phyloP scores from a whole-genome alignment of 2,329 filamentous ascomycete genomes.

The Macrophomina tecta region DNA sequence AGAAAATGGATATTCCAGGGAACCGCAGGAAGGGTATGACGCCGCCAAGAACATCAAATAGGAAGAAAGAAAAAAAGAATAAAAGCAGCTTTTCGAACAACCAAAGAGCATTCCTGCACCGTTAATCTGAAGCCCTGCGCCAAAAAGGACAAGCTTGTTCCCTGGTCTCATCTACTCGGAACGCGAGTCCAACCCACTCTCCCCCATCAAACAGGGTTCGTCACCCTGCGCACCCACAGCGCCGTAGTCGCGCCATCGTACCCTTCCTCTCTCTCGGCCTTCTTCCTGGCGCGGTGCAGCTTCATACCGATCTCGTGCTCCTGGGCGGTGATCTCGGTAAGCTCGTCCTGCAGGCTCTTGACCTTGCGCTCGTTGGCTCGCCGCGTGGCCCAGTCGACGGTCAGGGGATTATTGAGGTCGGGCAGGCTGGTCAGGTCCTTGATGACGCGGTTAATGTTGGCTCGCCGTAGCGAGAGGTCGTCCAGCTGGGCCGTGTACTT shows the following conservation, averaged over 20 bases:
- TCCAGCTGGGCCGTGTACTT: slow-evolving; percentile 47
- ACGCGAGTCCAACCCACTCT: too few relatives aligned
- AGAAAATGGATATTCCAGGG: background rate
- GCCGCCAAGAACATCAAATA: slow-evolving; percentile 1
- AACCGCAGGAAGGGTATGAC: slow-evolving; percentile 22
- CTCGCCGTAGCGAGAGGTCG: slow-evolving; percentile 44
- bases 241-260: slow-evolving; percentile 38
- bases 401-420: slow-evolving; percentile 45
- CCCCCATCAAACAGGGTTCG: slow-evolving; percentile 31
- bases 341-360: slow-evolving; percentile 45
- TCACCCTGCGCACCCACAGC: slow-evolving; percentile 49
- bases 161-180: too few relatives aligned
- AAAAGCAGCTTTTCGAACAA: too few relatives aligned
- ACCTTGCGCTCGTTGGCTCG: slow-evolving; percentile 43
- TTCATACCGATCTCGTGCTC: slow-evolving; percentile 49
- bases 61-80: background rate
- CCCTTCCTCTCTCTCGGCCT: slow-evolving; percentile 46
- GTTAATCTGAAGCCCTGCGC: background rate
- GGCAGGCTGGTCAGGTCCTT: slow-evolving; percentile 41
- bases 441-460: slow-evolving; percentile 45
- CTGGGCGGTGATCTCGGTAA: slow-evolving; percentile 44
- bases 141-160: background rate
- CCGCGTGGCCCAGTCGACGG: slow-evolving; percentile 44
- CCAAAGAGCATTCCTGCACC: background rate
- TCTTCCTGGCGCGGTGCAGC: slow-evolving; percentile 48